A percentile compares a stretch with the other conserved stretches of the same genome.
These are phyloP conservation scores for Aspergillus sclerotiicarbonarius DNA, from an alignment of 495 filamentous ascomycete species.

Conservation along the genomic window DNA sequence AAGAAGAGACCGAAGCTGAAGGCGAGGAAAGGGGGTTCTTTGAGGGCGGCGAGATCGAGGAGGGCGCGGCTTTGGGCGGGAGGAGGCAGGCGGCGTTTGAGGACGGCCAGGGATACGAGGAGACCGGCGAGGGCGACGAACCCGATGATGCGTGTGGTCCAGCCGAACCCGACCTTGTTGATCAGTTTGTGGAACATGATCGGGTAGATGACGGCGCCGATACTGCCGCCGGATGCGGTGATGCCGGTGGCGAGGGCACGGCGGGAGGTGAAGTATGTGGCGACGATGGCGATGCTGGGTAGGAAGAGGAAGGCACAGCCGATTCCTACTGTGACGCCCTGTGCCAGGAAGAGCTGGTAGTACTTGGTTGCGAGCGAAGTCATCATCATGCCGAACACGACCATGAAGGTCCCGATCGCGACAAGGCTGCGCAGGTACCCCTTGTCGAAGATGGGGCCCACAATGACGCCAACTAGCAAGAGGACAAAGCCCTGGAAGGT, in stretches of 20 bases:
- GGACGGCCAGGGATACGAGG: conserved; percentile 58
- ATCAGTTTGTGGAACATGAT: conserved; percentile 30
- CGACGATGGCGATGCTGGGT: conserved; percentile 55
- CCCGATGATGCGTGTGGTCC: not conserved
- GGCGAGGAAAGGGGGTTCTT: conserved; percentile 57
- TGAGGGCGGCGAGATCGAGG: conserved; percentile 59
- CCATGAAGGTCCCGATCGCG: conserved; percentile 54
- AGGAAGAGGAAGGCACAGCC: conserved; percentile 62
- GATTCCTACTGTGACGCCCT: conserved; percentile 40
- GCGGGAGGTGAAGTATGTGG: conserved; percentile 66
- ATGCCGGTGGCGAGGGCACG: conserved; percentile 66
- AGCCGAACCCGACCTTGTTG: not conserved
- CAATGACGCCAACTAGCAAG: conserved; percentile 50
- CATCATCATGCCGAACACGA: conserved; percentile 72
- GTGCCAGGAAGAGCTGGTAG: conserved; percentile 48
- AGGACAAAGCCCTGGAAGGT: conserved; percentile 53
- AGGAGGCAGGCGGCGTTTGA: conserved; percentile 63
- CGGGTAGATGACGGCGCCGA: conserved; percentile 61
- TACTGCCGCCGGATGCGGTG: conserved; percentile 57
- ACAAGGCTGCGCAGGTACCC: conserved; percentile 66
- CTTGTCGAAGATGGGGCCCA: conserved; percentile 71
- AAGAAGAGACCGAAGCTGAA: conserved; percentile 74
- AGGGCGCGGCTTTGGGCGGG: conserved; percentile 44
- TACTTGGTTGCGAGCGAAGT: conserved; percentile 50
- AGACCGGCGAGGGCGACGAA: conserved; percentile 50